A percentile compares a stretch with the other conserved stretches of the same genome.
phyloP scores from a whole-genome alignment of 148 eudicot genomes.

The Linanthus parryae region DNA sequence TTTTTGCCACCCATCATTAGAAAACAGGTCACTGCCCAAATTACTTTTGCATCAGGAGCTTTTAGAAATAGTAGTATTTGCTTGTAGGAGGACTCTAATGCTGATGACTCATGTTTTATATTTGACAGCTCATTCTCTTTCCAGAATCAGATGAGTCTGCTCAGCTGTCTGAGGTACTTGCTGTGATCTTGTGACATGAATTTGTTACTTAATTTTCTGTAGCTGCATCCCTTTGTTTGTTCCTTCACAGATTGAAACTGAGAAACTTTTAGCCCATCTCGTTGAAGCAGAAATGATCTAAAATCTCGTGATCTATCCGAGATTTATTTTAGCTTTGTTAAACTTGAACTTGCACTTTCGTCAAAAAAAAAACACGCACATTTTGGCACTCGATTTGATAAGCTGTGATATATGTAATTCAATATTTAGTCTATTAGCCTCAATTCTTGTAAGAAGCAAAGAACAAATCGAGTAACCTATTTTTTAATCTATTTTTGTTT shows the following conservation, averaged over 20 bases:
- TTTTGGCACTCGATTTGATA: too few relatives aligned
- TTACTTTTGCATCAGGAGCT: background rate
- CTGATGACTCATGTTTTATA: background rate
- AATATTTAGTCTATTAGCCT: too few relatives aligned
- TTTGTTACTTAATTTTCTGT: too few relatives aligned
- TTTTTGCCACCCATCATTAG: slow-evolving; percentile 79
- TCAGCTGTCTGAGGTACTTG: slow-evolving; percentile 88
- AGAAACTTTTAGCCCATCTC: slow-evolving; percentile 87
- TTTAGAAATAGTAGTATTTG: background rate
- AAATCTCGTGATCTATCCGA: too few relatives aligned
- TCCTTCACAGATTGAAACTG: slow-evolving; percentile 84
- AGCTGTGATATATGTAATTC: too few relatives aligned
- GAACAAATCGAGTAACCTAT: too few relatives aligned
- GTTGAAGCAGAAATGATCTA: slow-evolving; percentile 94
- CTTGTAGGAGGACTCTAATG: background rate
- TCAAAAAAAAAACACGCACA: too few relatives aligned
- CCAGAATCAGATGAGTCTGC: slow-evolving; percentile 99
- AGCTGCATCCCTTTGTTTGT: too few relatives aligned
- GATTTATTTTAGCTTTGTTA: too few relatives aligned
- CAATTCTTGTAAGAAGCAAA: too few relatives aligned
- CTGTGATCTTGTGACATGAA: background rate
- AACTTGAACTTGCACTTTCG: too few relatives aligned
- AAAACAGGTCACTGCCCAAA: slow-evolving; percentile 54
- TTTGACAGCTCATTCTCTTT: slow-evolving; percentile 76
- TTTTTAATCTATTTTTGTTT: too few relatives aligned